Conservation (phyloP, 768 basidiomycete species). For the Naematelia aurantialba region DNA sequence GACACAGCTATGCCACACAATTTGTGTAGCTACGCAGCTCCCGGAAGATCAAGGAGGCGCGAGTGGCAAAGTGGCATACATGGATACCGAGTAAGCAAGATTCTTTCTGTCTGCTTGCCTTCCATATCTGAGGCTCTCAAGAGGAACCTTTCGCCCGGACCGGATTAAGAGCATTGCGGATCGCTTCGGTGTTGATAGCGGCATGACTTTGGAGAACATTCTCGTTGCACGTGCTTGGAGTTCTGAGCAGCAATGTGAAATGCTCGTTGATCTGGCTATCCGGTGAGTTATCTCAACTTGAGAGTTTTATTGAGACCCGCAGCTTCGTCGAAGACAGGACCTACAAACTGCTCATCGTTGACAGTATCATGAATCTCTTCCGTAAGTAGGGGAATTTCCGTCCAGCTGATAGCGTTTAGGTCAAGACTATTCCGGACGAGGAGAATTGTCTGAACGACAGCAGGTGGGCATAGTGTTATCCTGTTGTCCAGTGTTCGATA, state of each 20-base stretch:
- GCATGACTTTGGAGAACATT: constrained; percentile 68
- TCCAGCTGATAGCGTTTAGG: constrained; percentile 50
- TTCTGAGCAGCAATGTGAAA: constrained; percentile 45
- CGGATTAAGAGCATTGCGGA: constrained; percentile 87
- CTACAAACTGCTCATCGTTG: constrained; percentile 67
- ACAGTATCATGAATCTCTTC: constrained; percentile 96
- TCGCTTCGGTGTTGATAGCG: constrained; percentile 86
- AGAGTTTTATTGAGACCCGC: not conserved
- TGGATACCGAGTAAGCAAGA: constrained; percentile 46
- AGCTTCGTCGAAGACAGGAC: constrained; percentile 43
- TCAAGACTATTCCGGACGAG: constrained; percentile 80
- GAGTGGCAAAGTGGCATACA: constrained; percentile 60
- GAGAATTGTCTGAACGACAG: constrained; percentile 88
- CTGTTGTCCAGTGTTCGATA: constrained; percentile 10
- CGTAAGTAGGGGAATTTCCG: constrained; percentile 50
- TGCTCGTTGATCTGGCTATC: constrained; percentile 45
- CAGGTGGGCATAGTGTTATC: constrained; percentile 59
- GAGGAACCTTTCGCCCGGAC: constrained; percentile 73
- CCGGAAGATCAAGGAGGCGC: constrained; percentile 87
- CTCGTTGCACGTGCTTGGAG: constrained; percentile 64
- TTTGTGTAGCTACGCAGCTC: constrained; percentile 84
- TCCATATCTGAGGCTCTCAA: constrained; percentile 3
- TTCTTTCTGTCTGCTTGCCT: not conserved
- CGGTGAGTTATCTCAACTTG: constrained; percentile 24
- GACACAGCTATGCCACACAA: constrained; percentile 91